A percentile compares a stretch with the other conserved stretches of the same genome.
Evolutionary conservation across 129 eudicot species (phyloP).

Genomic region (Helianthus tuberosus): DNA sequence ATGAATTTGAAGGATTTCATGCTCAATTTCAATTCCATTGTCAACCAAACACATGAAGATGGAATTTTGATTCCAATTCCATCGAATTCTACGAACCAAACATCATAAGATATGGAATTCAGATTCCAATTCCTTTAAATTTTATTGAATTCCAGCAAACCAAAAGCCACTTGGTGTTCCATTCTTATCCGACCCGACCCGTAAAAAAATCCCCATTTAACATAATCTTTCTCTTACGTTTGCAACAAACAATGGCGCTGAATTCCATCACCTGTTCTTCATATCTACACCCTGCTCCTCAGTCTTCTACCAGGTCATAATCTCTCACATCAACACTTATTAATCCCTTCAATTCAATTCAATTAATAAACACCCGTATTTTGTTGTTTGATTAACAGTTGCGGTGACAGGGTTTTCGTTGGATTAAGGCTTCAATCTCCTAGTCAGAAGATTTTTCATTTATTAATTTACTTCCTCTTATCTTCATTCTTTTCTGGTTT

Average conservation of each 20-base stretch:
- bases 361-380: not conserved
- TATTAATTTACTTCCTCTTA: not conserved
- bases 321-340: not conserved
- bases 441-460: slow-evolving; percentile 34
- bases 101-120: too few species aligned
- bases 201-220: slow-evolving; percentile 11
- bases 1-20: too few species aligned
- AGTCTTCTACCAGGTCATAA: slow-evolving; percentile 60
- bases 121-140: too few species aligned
- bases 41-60: too few species aligned
- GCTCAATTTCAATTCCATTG: too few species aligned
- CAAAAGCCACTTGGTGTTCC: too few species aligned
- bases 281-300: slow-evolving; percentile 54
- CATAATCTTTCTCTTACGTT: slow-evolving; percentile 17
- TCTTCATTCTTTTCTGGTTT: not conserved
- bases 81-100: too few species aligned
- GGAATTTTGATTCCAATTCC: too few species aligned
- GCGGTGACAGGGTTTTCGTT: slow-evolving; percentile 60
- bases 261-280: slow-evolving; percentile 50
- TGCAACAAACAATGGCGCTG: slow-evolving; percentile 44
- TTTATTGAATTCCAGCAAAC: too few species aligned
- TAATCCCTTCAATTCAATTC: slow-evolving; percentile 6
- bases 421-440: slow-evolving; percentile 76
- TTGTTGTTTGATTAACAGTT: slow-evolving; percentile 44
- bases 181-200: slow-evolving; percentile 22